Evolutionary conservation across 148 eudicot species (phyloP).

Genomic region (Mesembryanthemum crystallinum): DNA sequence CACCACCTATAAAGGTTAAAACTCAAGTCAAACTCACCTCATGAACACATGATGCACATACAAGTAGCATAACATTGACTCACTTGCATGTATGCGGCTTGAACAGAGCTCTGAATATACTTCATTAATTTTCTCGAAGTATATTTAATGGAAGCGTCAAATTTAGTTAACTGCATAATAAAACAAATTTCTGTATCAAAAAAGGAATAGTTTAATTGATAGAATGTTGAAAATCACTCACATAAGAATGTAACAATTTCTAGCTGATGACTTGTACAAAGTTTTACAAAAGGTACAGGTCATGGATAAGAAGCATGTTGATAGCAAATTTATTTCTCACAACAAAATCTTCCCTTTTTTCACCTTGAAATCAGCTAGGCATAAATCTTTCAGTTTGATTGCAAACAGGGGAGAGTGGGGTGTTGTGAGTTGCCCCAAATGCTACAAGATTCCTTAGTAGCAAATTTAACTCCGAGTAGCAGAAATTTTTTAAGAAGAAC

Average conservation of each 20-base stretch:
- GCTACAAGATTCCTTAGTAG: background rate
- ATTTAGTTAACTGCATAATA: slow-evolving; percentile 46
- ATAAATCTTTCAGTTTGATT: background rate
- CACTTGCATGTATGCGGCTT: slow-evolving; percentile 74
- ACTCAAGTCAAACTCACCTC: background rate
- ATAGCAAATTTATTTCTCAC: background rate
- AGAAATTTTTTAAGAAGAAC: background rate
- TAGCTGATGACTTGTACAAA: background rate
- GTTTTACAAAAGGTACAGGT: background rate
- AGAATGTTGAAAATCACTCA: background rate
- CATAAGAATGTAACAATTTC: background rate
- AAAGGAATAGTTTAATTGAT: background rate
- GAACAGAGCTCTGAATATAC: slow-evolving; percentile 54
- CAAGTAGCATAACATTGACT: slow-evolving; percentile 16
- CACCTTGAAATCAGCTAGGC: background rate
- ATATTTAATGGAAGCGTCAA: slow-evolving; percentile 33
- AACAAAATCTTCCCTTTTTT: background rate
- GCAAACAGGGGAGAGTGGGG: background rate
- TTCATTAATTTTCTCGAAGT: slow-evolving; percentile 41
- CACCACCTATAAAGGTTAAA: slow-evolving; percentile 38
- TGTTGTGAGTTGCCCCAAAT: background rate
- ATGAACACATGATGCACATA: background rate
- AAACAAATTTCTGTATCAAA: slow-evolving; percentile 18
- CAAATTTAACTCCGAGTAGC: background rate
- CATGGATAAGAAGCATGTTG: background rate